Conservation (phyloP, 2,329 filamentous ascomycete genomes). For the Phoma sp. region DNA sequence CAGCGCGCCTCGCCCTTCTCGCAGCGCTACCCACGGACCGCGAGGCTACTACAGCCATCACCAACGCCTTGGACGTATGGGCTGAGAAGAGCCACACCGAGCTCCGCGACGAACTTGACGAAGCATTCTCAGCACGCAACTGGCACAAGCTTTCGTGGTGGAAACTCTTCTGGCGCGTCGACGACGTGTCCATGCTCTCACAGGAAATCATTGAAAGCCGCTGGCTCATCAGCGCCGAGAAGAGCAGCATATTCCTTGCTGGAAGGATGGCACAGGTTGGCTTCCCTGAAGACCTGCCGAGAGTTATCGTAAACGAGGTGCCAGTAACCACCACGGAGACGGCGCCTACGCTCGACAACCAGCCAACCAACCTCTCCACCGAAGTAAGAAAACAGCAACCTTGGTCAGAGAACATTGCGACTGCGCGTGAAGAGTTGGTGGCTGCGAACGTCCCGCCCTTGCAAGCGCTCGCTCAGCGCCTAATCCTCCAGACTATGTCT, state of each 20-base stretch:
- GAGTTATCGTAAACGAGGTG: conserved; percentile 3
- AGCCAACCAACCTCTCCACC: conserved; percentile 33
- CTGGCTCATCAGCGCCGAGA: conserved; percentile 81
- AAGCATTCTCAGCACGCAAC: conserved; percentile 75
- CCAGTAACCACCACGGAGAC: conserved; percentile 27
- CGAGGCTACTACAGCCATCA: conserved; percentile 59
- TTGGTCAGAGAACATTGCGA: conserved; percentile 79
- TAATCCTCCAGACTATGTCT: conserved; percentile 75
- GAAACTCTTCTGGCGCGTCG: conserved; percentile 94
- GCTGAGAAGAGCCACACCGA: conserved; percentile 82
- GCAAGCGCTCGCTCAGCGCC: conserved; percentile 54
- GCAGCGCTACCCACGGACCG: conserved; percentile 51
- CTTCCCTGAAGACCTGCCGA: conserved; percentile 46
- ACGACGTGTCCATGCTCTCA: conserved; percentile 86
- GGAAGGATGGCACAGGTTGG: conserved; percentile 76
- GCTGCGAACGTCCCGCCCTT: conserved; percentile 52
- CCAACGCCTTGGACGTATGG: conserved; percentile 71
- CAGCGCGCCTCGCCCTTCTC: conserved; percentile 45
- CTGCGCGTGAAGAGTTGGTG: conserved; percentile 64
- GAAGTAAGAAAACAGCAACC: conserved; percentile 48
- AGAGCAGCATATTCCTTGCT: conserved; percentile 80
- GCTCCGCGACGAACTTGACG: conserved; percentile 78
- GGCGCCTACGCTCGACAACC: conserved; percentile 27
- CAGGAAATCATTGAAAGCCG: conserved; percentile 77
- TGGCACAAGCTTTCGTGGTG: conserved; percentile 91